Evolutionary conservation across 306 rosid species (phyloP).

Genomic region (Hylodesmum podocarpum): DNA sequence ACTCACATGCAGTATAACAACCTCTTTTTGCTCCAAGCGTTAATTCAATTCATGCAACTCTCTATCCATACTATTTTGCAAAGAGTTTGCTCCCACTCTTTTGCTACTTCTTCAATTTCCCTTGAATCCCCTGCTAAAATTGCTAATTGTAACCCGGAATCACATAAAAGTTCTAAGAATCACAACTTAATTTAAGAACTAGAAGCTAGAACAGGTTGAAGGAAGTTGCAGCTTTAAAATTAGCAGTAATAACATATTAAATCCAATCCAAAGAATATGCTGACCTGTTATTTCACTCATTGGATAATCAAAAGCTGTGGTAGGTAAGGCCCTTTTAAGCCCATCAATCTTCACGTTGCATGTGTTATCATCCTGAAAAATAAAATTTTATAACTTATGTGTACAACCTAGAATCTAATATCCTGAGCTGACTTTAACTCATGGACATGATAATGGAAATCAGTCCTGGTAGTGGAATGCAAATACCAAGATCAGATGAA

Average conservation of each 20-base stretch:
- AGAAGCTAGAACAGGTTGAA: not conserved
- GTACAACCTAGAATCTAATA: constrained; percentile 17
- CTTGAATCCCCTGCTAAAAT: constrained; percentile 66
- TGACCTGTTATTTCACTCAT: constrained; percentile 76
- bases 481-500: constrained; percentile 20
- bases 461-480: not conserved
- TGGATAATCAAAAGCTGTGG: constrained; percentile 68
- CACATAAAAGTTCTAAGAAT: constrained; percentile 21
- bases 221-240: not conserved
- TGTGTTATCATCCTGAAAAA: constrained; percentile 66
- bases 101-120: constrained; percentile 89
- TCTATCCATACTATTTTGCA: constrained; percentile 88
- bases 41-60: constrained; percentile 87
- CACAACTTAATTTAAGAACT: constrained; percentile 5
- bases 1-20: constrained; percentile 3
- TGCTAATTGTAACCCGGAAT: constrained; percentile 26
- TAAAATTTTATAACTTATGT: constrained; percentile 23
- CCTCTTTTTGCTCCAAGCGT: constrained; percentile 96
- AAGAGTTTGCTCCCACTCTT: constrained; percentile 97
- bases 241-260: not conserved
- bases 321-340: constrained; percentile 76
- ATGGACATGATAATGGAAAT: not conserved
- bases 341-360: constrained; percentile 72
- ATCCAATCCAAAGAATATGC: constrained; percentile 33
- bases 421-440: not conserved